A percentile compares a stretch with the other conserved stretches of the same genome.
Evolutionary conservation across 129 eudicot genomes (phyloP).

Genomic region (Glebionis coronaria): DNA sequence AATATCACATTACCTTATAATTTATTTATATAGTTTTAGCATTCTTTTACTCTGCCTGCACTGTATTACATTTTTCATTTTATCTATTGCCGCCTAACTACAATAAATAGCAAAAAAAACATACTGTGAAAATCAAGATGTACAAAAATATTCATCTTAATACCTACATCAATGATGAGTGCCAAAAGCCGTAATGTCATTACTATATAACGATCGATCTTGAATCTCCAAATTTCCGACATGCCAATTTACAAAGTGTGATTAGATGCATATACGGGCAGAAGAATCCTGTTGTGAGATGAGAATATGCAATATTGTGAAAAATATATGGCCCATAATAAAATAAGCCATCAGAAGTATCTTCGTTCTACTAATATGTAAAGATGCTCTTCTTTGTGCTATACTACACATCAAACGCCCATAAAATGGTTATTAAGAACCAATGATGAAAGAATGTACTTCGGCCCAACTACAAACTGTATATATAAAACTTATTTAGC

Average conservation of each 20-base stretch:
- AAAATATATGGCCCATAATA: no score
- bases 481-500: no score
- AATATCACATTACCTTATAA: neutral
- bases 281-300: no score
- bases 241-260: constrained; percentile 88
- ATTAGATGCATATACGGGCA: constrained; percentile 81
- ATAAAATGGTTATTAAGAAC: no score
- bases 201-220: no score
- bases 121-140: neutral
- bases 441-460: no score
- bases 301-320: no score
- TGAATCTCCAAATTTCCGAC: constrained; percentile 95
- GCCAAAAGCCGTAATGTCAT: constrained; percentile 92
- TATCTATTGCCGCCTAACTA: constrained; percentile 14
- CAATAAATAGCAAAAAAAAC: constrained; percentile 1
- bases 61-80: neutral
- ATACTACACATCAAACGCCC: no score
- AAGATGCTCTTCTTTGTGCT: no score
- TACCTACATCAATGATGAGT: constrained; percentile 36
- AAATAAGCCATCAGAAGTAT: no score
- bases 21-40: constrained; percentile 2
- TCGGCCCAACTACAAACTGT: no score
- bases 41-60: constrained; percentile 8
- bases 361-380: no score
- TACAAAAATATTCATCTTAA: constrained; percentile 2